Conservation (phyloP, 2,329 filamentous ascomycete species). For the Penicillium sp. region DNA sequence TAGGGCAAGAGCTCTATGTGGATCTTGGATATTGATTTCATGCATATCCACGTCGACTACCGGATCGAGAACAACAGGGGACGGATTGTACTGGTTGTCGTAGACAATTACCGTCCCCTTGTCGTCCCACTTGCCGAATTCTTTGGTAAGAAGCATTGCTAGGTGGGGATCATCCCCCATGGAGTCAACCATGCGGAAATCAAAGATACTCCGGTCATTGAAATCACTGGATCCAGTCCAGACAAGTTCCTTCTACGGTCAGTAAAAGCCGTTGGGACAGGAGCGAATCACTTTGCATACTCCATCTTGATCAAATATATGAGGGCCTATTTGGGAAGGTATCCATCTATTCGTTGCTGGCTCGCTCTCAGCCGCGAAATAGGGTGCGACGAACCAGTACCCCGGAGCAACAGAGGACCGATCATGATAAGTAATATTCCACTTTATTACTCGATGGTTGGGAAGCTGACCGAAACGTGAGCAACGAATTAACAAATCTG, state of each 20-base stretch:
- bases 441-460: constrained; percentile 27
- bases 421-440: constrained; percentile 28
- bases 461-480: constrained; percentile 20
- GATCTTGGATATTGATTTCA: constrained; percentile 40
- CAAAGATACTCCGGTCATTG: constrained; percentile 50
- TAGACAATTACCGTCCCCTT: constrained; percentile 53
- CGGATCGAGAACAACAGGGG: constrained; percentile 38
- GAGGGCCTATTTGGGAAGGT: constrained; percentile 50
- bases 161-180: constrained; percentile 50
- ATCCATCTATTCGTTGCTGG: constrained; percentile 29
- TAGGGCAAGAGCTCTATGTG: constrained; percentile 31
- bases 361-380: constrained; percentile 33
- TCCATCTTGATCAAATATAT: constrained; percentile 54
- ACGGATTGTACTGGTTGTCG: constrained; percentile 50
- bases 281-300: constrained; percentile 25
- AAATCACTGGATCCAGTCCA: constrained; percentile 50
- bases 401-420: constrained; percentile 41
- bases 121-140: constrained; percentile 38
- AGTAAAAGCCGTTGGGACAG: neutral
- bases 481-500: neutral
- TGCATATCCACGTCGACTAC: constrained; percentile 33
- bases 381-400: constrained; percentile 54
- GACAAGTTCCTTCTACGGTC: constrained; percentile 43
- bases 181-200: constrained; percentile 45
- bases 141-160: constrained; percentile 45